These are phyloP conservation scores for Iberis amara DNA, from an alignment of 441 rosid species.

Conservation along the genomic window DNA sequence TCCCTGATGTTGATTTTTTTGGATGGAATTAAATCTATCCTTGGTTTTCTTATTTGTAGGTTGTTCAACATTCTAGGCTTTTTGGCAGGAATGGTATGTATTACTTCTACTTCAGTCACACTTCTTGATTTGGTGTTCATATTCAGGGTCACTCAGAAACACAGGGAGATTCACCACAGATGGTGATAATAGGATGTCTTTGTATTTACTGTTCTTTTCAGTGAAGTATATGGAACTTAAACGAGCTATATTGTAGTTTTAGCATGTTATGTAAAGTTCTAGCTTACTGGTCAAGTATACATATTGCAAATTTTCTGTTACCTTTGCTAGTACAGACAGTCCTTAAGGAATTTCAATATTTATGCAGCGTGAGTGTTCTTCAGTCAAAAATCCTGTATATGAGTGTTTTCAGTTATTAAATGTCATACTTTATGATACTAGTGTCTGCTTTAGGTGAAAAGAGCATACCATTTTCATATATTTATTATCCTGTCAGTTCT, in stretches of 20 bases:
- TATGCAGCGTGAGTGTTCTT: neutral
- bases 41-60: constrained; percentile 44
- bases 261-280: neutral
- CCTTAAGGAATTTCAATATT: neutral
- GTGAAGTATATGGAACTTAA: neutral
- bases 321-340: constrained; percentile 9
- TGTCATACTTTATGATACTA: neutral
- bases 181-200: constrained; percentile 8
- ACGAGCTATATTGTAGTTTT: neutral
- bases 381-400: neutral
- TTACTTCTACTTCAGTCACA: constrained; percentile 1
- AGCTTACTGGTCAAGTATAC: constrained; percentile 7
- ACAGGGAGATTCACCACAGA: constrained; percentile 1
- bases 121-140: neutral
- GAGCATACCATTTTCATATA: constrained; percentile 6
- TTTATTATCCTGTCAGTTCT: constrained; percentile 12
- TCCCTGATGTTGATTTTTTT: neutral
- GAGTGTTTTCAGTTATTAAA: neutral
- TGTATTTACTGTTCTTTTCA: neutral
- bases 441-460: neutral
- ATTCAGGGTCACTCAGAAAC: constrained; percentile 1
- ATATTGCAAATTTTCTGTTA: neutral
- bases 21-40: neutral
- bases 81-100: constrained; percentile 75
- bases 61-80: constrained; percentile 56